phyloP scores from a whole-genome alignment of 129 eudicot genomes.

The Flaveria robusta region DNA sequence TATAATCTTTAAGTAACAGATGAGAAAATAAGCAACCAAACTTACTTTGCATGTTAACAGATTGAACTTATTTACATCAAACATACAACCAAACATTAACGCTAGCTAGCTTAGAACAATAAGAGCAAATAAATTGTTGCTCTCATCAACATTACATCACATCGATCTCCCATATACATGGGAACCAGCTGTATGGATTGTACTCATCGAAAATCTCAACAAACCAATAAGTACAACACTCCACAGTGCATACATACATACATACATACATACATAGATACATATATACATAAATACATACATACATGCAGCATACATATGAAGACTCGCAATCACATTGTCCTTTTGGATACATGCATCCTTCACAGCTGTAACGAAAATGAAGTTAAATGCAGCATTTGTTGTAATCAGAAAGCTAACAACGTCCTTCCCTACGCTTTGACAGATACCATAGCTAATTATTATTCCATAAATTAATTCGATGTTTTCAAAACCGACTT shows the following conservation, averaged over 20 bases:
- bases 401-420: conserved; percentile 18
- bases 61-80: too few species aligned
- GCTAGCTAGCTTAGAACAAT: background rate
- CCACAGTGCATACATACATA: conserved; percentile 28
- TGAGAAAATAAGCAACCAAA: too few species aligned
- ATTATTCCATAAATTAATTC: background rate
- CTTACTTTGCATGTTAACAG: too few species aligned
- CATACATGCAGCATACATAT: background rate
- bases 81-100: background rate
- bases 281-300: background rate
- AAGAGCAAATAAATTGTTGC: background rate
- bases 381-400: conserved; percentile 23
- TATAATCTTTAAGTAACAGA: too few species aligned
- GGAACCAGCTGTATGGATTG: conserved; percentile 45
- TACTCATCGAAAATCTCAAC: conserved; percentile 44
- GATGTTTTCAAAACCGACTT: background rate
- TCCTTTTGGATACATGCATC: conserved; percentile 35
- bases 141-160: conserved; percentile 23
- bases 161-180: conserved; percentile 28
- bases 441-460: conserved; percentile 14
- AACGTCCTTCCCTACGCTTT: conserved; percentile 10
- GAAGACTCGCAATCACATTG: conserved; percentile 14
- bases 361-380: conserved; percentile 40
- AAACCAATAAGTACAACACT: conserved; percentile 39
- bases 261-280: background rate